Evolutionary conservation across 495 filamentous ascomycete genomes (phyloP), one percentile per base, ranked within the genome.

Genomic region (Trichoderma orchidacearum): DNA sequence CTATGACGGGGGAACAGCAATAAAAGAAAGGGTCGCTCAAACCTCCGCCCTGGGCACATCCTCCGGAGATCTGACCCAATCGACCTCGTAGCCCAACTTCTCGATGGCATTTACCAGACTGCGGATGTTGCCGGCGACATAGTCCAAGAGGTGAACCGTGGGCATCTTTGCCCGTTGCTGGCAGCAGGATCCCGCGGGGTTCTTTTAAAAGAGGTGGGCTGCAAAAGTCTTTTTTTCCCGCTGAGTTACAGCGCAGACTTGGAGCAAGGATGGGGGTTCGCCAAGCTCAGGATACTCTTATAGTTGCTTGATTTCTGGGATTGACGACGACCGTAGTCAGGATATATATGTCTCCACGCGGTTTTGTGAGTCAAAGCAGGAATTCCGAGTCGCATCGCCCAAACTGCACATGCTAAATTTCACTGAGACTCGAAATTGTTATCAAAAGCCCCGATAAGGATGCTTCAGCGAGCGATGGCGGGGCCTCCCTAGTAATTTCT

Each of bases 21-120:
- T n/a, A n/a, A n/a, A n/a, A n/a, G n/a, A 36, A 38, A n/a, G 9
- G 11, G 9, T 21, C 13, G 8, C 52, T 61, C 76, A 60, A 72
- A 95, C 90, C 70, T 96, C 88, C 45, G 90, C 93, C 63, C 85
- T 80, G 54, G 79, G 74, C 48, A 98, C 80, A 65, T 97, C 91
- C 32, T 84, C 80, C 12, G 94, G 94, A 11, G 79, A 80, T 56
- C 78, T 87, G 60, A 98, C 77, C 93, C 92, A 97, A 75, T 93
- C 87, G 13, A 98, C 89, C 55, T 84, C 80, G 68, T 91, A 97
- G 56, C 94, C 93, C 55, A 89, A 73, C 70, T 89, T 90, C 68
- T 98, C 92, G 65, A 98, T 94, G 60, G 93, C 93, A 73, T 98
- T 98, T 66, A 90, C 90, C 62, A 98, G 78, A 50, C 90, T 95